A percentile compares a stretch with the other conserved stretches of the same genome.
Evolutionary conservation across 2,329 filamentous ascomycete species (phyloP).

Genomic region (Neocatenulostroma microsporum): DNA sequence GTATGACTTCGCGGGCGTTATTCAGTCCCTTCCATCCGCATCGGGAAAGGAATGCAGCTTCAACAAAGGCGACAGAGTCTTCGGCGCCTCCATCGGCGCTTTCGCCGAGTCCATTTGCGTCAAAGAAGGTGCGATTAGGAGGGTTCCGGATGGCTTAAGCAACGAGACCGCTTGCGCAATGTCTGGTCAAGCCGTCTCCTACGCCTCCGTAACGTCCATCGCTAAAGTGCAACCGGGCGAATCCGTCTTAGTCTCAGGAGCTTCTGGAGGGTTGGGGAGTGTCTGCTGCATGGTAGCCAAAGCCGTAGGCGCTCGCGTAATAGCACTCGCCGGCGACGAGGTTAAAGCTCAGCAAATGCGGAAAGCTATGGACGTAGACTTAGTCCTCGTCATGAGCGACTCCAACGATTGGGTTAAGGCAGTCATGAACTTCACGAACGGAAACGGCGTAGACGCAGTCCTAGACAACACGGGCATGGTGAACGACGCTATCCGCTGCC

Average conservation of each 20-base stretch:
- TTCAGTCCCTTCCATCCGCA: slow-evolving; percentile 36
- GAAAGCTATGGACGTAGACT: slow-evolving; percentile 23
- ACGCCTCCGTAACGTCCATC: slow-evolving; percentile 42
- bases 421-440: slow-evolving; percentile 42
- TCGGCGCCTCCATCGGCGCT: slow-evolving; percentile 45
- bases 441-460: slow-evolving; percentile 49
- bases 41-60: slow-evolving; percentile 21
- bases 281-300: slow-evolving; percentile 51
- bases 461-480: slow-evolving; percentile 54
- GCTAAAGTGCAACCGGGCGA: slow-evolving; percentile 40
- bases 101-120: slow-evolving; percentile 48
- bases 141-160: slow-evolving; percentile 40
- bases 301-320: slow-evolving; percentile 45
- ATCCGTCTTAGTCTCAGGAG: slow-evolving; percentile 48
- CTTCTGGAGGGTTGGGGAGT: slow-evolving; percentile 49
- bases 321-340: slow-evolving; percentile 45
- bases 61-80: slow-evolving; percentile 45
- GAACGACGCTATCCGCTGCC: slow-evolving; percentile 46
- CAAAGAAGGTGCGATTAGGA: slow-evolving; percentile 33
- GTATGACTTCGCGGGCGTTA: slow-evolving; percentile 53
- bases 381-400: slow-evolving; percentile 35
- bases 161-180: slow-evolving; percentile 47
- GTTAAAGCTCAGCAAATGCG: slow-evolving; percentile 35
- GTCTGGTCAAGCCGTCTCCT: slow-evolving; percentile 48
- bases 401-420: slow-evolving; percentile 48